phyloP scores from a whole-genome alignment of 345 rosid genomes.

The Turritis glabra region DNA sequence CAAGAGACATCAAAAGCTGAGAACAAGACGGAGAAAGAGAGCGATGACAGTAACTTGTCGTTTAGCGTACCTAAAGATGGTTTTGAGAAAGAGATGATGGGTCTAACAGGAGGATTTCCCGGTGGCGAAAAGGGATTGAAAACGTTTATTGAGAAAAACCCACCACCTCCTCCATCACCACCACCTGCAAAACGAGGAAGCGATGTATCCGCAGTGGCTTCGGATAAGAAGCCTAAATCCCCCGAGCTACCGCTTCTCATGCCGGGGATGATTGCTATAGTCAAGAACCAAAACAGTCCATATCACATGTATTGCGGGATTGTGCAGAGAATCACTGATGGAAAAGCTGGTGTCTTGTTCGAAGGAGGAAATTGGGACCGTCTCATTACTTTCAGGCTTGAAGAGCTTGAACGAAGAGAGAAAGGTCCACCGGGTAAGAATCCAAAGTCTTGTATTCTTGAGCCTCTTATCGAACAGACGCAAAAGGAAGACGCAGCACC shows the following conservation, averaged over 20 bases:
- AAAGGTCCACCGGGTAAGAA: constrained; percentile 84
- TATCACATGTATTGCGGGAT: constrained; percentile 87
- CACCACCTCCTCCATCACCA: constrained; percentile 57
- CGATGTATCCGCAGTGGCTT: constrained; percentile 1
- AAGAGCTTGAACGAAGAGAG: constrained; percentile 81
- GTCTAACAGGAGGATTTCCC: constrained; percentile 86
- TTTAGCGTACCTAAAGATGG: constrained; percentile 53
- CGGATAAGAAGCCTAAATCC: constrained; percentile 63
- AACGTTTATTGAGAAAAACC: constrained; percentile 72
- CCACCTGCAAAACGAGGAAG: constrained; percentile 34
- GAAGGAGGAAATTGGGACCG: constrained; percentile 94
- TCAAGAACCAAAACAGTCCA: constrained; percentile 75
- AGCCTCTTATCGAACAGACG: constrained; percentile 47
- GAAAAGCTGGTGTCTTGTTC: constrained; percentile 82
- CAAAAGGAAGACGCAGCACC: constrained; percentile 32
- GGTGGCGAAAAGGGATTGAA: constrained; percentile 79
- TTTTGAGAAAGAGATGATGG: constrained; percentile 86
- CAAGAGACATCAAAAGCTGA: constrained; percentile 24
- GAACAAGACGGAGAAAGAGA: constrained; percentile 19
- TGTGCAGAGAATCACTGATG: constrained; percentile 91
- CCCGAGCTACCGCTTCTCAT: constrained; percentile 73
- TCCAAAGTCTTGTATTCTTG: constrained; percentile 78
- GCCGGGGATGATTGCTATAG: constrained; percentile 94
- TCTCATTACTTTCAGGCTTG: constrained; percentile 71
- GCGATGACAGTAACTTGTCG: not conserved